Percentiles rank a stretch among this genome's conserved stretches.
phyloP scores from a whole-genome alignment of 2,329 filamentous ascomycete genomes.

The Didymellaceae sp. region DNA sequence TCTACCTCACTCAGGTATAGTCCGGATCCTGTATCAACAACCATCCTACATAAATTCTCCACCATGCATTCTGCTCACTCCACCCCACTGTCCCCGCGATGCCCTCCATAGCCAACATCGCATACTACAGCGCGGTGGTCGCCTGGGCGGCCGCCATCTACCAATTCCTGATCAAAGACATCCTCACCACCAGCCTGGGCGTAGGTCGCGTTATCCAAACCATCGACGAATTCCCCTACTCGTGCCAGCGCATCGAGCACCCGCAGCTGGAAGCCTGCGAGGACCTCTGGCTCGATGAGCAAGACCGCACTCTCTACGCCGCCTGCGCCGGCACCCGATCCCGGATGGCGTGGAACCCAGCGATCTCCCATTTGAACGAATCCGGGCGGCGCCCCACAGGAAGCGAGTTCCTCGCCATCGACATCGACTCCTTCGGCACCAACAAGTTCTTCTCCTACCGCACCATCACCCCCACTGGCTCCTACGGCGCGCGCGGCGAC shows the following conservation, averaged over 20 bases:
- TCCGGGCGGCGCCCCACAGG: constrained; percentile 32
- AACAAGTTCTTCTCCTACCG: constrained; percentile 36
- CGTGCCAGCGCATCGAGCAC: constrained; percentile 32
- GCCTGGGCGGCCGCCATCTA: constrained; percentile 35
- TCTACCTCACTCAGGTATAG: neutral
- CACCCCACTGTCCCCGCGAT: neutral
- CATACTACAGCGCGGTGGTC: constrained; percentile 32
- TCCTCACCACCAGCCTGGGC: constrained; percentile 32
- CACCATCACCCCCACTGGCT: constrained; percentile 29
- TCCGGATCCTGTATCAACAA: neutral
- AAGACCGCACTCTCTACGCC: constrained; percentile 35
- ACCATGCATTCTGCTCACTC: neutral
- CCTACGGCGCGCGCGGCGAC: constrained; percentile 32
- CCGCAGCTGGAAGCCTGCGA: constrained; percentile 38
- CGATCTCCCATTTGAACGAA: constrained; percentile 27
- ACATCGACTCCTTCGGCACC: constrained; percentile 34
- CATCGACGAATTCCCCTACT: constrained; percentile 39
- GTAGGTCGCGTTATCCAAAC: constrained; percentile 34
- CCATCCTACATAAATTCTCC: neutral
- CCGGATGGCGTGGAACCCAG: constrained; percentile 35
- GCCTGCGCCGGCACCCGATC: constrained; percentile 34
- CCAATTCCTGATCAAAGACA: constrained; percentile 34
- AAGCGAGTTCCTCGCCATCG: constrained; percentile 35
- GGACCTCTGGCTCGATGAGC: constrained; percentile 41
- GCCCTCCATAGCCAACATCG: constrained; percentile 6